Conservation (phyloP, 2,329 filamentous ascomycete species). For the Albophoma yamanashiensis region DNA sequence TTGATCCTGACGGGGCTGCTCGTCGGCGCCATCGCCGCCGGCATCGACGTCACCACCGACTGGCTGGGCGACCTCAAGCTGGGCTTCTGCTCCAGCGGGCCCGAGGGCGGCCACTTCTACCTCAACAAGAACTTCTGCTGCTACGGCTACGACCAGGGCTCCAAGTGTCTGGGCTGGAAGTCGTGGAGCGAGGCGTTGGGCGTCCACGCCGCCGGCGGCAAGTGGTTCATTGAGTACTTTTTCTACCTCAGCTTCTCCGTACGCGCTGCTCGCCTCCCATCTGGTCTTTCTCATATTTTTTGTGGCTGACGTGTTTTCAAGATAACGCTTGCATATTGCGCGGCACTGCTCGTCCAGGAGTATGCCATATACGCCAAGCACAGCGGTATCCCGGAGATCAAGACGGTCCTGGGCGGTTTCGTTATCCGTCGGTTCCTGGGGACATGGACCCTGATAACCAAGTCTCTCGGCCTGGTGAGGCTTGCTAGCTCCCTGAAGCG, state of each 20-base stretch:
- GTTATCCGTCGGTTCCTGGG: slow-evolving; percentile 83
- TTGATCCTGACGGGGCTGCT: slow-evolving; percentile 76
- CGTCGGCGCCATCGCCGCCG: slow-evolving; percentile 75
- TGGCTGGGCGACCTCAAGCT: slow-evolving; percentile 91
- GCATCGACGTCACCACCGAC: slow-evolving; percentile 81
- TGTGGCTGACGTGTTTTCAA: slow-evolving; percentile 24
- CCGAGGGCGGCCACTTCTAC: slow-evolving; percentile 80
- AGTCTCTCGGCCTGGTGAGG: slow-evolving; percentile 74
- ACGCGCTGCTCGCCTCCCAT: slow-evolving; percentile 17
- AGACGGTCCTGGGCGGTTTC: slow-evolving; percentile 88
- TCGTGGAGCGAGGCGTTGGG: slow-evolving; percentile 72
- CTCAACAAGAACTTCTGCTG: slow-evolving; percentile 89
- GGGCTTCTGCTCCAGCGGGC: slow-evolving; percentile 67
- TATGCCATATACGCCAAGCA: slow-evolving; percentile 87
- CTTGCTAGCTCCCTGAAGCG: neutral
- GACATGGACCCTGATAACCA: slow-evolving; percentile 78
- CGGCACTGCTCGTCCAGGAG: slow-evolving; percentile 69
- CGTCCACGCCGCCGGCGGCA: slow-evolving; percentile 52
- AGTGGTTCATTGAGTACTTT: slow-evolving; percentile 77
- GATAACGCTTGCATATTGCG: slow-evolving; percentile 67
- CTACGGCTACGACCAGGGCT: slow-evolving; percentile 74
- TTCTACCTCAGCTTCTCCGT: slow-evolving; percentile 82
- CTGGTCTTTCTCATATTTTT: no score
- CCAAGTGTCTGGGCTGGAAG: slow-evolving; percentile 78
- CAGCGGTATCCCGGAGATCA: slow-evolving; percentile 95